phyloP scores from a whole-genome alignment of 2,329 filamentous ascomycete genomes.

The Sporothrix dimorphospora region DNA sequence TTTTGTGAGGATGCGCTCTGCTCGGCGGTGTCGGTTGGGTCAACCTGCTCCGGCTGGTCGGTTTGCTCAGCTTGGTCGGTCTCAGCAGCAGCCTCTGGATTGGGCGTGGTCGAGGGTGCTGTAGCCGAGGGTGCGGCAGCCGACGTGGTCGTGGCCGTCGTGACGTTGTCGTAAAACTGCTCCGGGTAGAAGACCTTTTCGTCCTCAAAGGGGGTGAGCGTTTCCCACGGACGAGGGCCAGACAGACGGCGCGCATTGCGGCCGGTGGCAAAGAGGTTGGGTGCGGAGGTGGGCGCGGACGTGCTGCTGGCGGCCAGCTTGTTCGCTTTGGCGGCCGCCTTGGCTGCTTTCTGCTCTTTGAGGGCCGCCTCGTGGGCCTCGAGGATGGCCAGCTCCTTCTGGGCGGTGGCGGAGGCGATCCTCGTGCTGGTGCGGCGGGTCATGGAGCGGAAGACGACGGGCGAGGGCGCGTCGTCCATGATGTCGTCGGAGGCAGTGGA shows the following conservation, averaged over 20 bases:
- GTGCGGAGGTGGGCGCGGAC: not conserved
- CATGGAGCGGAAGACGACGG: slow-evolving; percentile 21
- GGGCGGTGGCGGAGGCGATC: slow-evolving; percentile 29
- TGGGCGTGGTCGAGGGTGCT: slow-evolving; percentile 8
- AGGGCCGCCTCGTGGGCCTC: slow-evolving; percentile 22
- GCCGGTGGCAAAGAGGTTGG: not conserved
- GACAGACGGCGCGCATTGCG: not conserved
- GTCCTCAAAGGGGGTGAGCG: slow-evolving; percentile 32
- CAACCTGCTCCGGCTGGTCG: not conserved
- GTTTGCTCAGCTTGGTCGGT: not conserved
- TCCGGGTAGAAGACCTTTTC: slow-evolving; percentile 33
- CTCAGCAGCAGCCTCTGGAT: not conserved
- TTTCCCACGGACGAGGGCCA: slow-evolving; percentile 31
- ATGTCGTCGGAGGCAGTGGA: not conserved
- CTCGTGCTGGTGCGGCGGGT: slow-evolving; percentile 33
- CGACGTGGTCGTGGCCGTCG: not conserved
- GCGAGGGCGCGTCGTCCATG: slow-evolving; percentile 13
- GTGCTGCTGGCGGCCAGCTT: not conserved
- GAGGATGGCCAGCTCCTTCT: slow-evolving; percentile 27
- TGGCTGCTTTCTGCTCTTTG: slow-evolving; percentile 1
- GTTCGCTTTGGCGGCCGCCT: not conserved
- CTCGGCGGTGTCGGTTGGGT: not conserved
- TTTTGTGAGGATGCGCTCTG: not conserved
- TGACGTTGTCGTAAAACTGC: slow-evolving; percentile 29
- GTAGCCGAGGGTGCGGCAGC: not conserved